Evolutionary conservation across 176 grass and related monocot species (phyloP).

Genomic region (Pontederia crassipes): DNA sequence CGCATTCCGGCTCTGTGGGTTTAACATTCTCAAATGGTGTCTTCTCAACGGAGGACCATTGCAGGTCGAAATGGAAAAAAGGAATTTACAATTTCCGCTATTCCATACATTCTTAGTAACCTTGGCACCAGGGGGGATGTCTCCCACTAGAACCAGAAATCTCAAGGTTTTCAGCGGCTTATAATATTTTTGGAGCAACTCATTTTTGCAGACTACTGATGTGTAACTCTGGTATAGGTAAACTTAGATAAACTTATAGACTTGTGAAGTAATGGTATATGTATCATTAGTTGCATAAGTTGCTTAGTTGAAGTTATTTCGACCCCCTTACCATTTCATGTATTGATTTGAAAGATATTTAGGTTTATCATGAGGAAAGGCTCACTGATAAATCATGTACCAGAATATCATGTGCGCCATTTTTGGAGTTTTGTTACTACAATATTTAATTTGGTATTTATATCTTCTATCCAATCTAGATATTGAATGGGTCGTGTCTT

Average conservation of each 20-base stretch:
- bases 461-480: too few species aligned
- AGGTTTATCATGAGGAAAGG: background rate
- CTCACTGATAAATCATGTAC: background rate
- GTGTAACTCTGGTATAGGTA: constrained; percentile 14
- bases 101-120: background rate
- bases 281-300: constrained; percentile 18
- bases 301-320: background rate
- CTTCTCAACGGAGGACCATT: background rate
- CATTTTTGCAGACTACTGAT: constrained; percentile 17
- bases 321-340: constrained; percentile 10
- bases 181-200: background rate
- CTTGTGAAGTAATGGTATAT: constrained; percentile 4
- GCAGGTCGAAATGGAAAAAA: background rate
- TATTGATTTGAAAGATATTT: constrained; percentile 8
- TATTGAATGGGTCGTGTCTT: too few species aligned
- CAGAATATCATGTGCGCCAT: background rate
- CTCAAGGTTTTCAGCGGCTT: background rate
- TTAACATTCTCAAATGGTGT: background rate
- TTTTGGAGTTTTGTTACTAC: background rate
- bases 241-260: background rate
- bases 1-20: background rate
- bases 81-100: background rate
- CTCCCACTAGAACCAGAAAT: background rate
- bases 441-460: too few species aligned
- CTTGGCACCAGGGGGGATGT: background rate